phyloP scores from a whole-genome alignment of 2,329 filamentous ascomycete genomes.

The Cyphellophora attinorum region DNA sequence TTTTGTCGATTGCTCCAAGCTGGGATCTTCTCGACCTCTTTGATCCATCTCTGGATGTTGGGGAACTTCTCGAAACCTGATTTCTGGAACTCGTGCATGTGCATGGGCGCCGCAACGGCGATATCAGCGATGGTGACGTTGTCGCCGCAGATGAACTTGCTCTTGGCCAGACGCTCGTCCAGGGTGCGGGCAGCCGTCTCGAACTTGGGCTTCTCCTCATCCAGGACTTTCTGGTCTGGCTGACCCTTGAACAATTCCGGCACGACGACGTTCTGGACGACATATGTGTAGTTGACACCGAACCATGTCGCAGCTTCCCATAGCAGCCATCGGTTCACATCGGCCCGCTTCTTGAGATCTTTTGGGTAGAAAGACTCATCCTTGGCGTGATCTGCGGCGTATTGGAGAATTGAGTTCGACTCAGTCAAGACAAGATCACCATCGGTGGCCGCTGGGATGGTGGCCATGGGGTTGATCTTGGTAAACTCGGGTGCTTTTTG shows the following conservation, averaged over 20 bases:
- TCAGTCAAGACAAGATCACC: conserved; percentile 31
- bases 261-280: conserved; percentile 32
- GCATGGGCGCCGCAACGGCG: conserved; percentile 30
- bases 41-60: conserved; percentile 28
- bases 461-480: conserved; percentile 22
- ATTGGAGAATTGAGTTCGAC: conserved; percentile 33
- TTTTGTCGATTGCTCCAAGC: conserved; percentile 31
- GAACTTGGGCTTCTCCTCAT: conserved; percentile 25
- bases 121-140: conserved; percentile 33
- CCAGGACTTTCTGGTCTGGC: conserved; percentile 27
- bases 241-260: conserved; percentile 26
- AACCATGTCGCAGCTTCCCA: conserved; percentile 35
- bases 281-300: conserved; percentile 29
- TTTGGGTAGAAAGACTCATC: conserved; percentile 27
- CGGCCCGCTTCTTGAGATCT: conserved; percentile 28
- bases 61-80: conserved; percentile 30
- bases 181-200: conserved; percentile 28
- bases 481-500: conserved; percentile 25
- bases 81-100: conserved; percentile 24
- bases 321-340: conserved; percentile 32
- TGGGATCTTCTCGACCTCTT: conserved; percentile 25
- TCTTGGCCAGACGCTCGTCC: conserved; percentile 26
- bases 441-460: conserved; percentile 30
- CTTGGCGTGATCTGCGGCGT: conserved; percentile 27
- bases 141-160: conserved; percentile 28